phyloP scores from a whole-genome alignment of 805 yeast genomes.

The Candida tibetensis region DNA sequence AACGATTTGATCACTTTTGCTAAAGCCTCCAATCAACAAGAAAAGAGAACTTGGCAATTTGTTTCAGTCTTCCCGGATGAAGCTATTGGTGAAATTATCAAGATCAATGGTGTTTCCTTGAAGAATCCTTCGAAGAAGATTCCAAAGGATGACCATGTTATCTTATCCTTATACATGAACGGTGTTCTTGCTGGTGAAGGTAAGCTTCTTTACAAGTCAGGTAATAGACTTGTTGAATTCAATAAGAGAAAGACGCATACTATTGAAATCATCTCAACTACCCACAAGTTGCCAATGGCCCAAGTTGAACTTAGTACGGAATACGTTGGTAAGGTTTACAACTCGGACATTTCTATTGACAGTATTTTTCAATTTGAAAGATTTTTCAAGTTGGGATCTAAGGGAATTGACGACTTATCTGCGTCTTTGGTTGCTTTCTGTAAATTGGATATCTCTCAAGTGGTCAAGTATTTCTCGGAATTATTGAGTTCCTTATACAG shows the following conservation, averaged over 20 bases:
- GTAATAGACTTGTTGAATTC: conserved; percentile 47
- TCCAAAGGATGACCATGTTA: conserved; percentile 51
- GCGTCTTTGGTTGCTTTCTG: conserved; percentile 49
- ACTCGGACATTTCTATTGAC: conserved; percentile 54
- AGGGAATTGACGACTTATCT: conserved; percentile 44
- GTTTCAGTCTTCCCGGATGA: conserved; percentile 72
- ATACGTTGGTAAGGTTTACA: conserved; percentile 67
- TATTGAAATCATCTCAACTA: conserved; percentile 43
- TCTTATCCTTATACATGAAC: conserved; percentile 57
- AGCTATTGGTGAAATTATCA: conserved; percentile 66
- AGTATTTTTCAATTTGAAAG: conserved; percentile 53
- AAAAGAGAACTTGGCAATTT: conserved; percentile 60
- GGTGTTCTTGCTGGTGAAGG: conserved; percentile 63
- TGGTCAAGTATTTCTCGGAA: conserved; percentile 61
- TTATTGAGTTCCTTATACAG: conserved; percentile 39
- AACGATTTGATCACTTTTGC: conserved; percentile 52
- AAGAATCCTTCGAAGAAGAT: conserved; percentile 32
- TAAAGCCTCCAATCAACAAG: conserved; percentile 64
- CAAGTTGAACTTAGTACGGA: conserved; percentile 54
- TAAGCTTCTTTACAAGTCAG: conserved; percentile 48
- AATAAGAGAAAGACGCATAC: conserved; percentile 39
- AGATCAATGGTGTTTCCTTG: conserved; percentile 54
- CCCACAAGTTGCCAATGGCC: conserved; percentile 38
- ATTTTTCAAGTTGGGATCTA: conserved; percentile 40
- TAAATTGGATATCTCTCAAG: conserved; percentile 50